phyloP scores from a whole-genome alignment of 345 rosid species.

The Eucalyptus pauciflora region DNA sequence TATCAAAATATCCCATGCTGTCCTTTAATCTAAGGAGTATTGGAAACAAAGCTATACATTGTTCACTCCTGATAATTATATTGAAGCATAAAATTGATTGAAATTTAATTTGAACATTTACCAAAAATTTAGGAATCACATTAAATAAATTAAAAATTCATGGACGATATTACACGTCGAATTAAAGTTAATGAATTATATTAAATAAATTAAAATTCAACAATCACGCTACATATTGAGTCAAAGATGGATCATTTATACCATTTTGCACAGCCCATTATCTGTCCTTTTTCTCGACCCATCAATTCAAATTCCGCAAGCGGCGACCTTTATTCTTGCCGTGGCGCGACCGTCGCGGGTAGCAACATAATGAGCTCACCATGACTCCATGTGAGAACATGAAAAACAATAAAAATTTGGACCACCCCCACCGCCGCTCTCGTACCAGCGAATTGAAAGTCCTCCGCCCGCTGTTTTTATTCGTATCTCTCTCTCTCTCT shows the following conservation, averaged over 20 bases:
- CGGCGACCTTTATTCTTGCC: not conserved
- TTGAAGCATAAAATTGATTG: not conserved
- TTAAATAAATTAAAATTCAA: too few species aligned
- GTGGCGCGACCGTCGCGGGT: not conserved
- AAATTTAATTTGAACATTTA: too few species aligned
- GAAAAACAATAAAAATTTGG: not conserved
- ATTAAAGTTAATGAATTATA: accelerated
- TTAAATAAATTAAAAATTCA: accelerated
- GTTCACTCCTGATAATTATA: not conserved
- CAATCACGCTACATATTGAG: accelerated
- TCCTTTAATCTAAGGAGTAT: too few species aligned
- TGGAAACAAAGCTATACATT: accelerated
- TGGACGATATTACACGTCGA: accelerated
- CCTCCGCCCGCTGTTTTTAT: not conserved
- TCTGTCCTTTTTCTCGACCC: not conserved
- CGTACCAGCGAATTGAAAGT: not conserved
- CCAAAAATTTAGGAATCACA: accelerated
- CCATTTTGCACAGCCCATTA: not conserved
- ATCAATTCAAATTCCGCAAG: too few species aligned
- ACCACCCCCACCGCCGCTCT: not conserved
- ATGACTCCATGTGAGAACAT: not conserved
- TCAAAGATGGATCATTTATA: accelerated
- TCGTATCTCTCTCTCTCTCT: not conserved
- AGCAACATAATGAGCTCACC: not conserved
- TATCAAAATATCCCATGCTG: accelerated